Base-by-base conservation (phyloP, 768 basidiomycete species). In the Clavulina sp. region DNA sequence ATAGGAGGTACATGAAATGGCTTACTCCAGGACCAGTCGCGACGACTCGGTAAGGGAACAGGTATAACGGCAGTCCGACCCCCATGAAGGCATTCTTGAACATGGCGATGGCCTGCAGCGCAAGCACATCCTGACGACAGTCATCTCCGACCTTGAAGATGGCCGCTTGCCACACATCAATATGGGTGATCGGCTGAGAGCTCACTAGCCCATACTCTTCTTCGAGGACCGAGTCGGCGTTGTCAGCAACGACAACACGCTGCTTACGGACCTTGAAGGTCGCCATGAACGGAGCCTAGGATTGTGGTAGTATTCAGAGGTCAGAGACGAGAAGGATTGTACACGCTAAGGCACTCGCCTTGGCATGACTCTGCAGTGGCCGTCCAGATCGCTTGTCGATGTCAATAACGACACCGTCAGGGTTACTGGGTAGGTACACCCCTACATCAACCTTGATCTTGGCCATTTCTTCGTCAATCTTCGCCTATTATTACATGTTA, bases 121-220 rank as follows among this genome's bases (percentile, higher is more conserved):
- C 95, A 41, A 99, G 75, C n/a, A 97, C 82, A 60, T 99, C 95
- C 64, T 99, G 95, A 40, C 95, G 78, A 64, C 95, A 99, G 62
- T 99, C 95, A 62, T 99, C 95, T 51, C 95, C 95, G 53, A 99
- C 95, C 71, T 99, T 99, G 79, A 99, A 99, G 56, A 99, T 99
- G 1, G 95, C 95, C 57, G 88, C 82, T 55, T 93, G 88, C 92
- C 88, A 96, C 43, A 92, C 81, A 55, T 96, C 89, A 61, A 83
- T 86, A 58, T 80, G 73, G 41, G 64, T 58, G 18, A 58, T 57
- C 41, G 66, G 78, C 60, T 80, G 77, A 29, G 69, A 62, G 3
- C 73, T 58, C 13, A 46, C 26, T 9, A 28, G 13, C 13, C 13
- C 9, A 26, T 16, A 13, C 13, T 46, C 43, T 19, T 57, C 76